Conservation (phyloP, 1,284 basidiomycete species). For the Mycena citricolor region DNA sequence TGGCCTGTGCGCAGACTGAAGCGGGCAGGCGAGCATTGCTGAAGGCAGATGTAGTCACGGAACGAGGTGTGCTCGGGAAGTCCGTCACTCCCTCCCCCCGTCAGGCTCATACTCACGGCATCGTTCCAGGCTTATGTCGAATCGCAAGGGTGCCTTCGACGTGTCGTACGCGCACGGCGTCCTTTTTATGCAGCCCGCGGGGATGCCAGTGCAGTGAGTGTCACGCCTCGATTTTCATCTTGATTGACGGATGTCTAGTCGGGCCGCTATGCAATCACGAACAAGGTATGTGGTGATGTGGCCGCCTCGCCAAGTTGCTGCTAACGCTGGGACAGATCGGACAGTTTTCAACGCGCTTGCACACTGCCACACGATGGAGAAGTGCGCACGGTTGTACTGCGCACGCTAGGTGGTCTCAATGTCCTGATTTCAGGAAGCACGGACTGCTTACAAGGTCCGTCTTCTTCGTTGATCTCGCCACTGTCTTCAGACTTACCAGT, state of each 20-base stretch:
- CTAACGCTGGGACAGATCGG: no score
- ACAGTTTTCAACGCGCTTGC: slow-evolving; percentile 20
- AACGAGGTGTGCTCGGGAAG: slow-evolving; percentile 16
- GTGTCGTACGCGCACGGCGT: slow-evolving; percentile 24
- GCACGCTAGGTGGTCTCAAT: slow-evolving; percentile 23
- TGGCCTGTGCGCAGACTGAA: slow-evolving; percentile 14
- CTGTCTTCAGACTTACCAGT: slow-evolving; percentile 3
- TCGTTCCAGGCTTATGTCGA: slow-evolving; percentile 7
- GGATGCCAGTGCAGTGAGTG: no score
- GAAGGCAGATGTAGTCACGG: slow-evolving; percentile 23
- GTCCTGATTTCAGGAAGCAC: slow-evolving; percentile 21
- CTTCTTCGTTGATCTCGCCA: background rate
- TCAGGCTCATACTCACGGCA: no score
- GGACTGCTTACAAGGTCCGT: slow-evolving; percentile 21
- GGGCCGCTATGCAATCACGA: no score
- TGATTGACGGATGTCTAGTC: no score
- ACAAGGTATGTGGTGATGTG: no score
- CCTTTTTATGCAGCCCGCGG: slow-evolving; percentile 21
- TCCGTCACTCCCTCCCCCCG: no score
- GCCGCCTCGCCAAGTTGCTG: no score
- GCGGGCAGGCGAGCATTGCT: slow-evolving; percentile 13
- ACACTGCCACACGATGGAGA: slow-evolving; percentile 17
- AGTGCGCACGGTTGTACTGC: slow-evolving; percentile 22
- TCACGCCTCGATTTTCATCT: no score
- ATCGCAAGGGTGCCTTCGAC: slow-evolving; percentile 16